A percentile compares a stretch with the other conserved stretches of the same genome.
These are phyloP conservation scores for Nothopassalora personata DNA, from an alignment of 2,329 filamentous ascomycete species.

Conservation along the genomic window DNA sequence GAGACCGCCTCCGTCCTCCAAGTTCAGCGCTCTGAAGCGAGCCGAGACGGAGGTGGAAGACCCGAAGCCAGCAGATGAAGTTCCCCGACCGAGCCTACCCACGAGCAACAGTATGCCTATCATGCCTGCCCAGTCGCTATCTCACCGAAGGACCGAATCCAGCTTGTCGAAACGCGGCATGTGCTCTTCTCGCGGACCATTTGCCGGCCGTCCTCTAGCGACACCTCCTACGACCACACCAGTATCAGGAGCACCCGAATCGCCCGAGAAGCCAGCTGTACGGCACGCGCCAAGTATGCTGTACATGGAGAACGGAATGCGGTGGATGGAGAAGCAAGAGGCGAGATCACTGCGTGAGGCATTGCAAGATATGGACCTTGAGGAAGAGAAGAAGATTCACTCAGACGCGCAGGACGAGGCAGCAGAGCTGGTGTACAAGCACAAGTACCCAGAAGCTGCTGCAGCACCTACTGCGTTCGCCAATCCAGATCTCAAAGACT, in stretches of 20 bases:
- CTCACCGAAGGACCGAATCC: conserved; percentile 21
- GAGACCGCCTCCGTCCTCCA: conserved; percentile 56
- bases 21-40: conserved; percentile 29
- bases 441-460: conserved; percentile 63
- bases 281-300: conserved; percentile 54
- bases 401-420: conserved; percentile 70
- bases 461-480: conserved; percentile 31
- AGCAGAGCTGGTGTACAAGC: conserved; percentile 71
- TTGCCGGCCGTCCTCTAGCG: conserved; percentile 30
- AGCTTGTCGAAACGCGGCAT: conserved; percentile 8
- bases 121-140: conserved; percentile 23
- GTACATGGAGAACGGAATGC: conserved; percentile 67
- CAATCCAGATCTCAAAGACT: conserved; percentile 40
- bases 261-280: conserved; percentile 40
- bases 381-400: conserved; percentile 60
- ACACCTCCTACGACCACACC: conserved; percentile 23
- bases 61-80: conserved; percentile 10
- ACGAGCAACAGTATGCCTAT: conserved; percentile 30
- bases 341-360: conserved; percentile 63
- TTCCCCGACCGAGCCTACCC: conserved; percentile 28
- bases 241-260: conserved; percentile 34
- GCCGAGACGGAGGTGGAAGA: conserved; percentile 24
- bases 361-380: conserved; percentile 66
- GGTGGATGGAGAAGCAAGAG: conserved; percentile 79
- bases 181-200: conserved; percentile 19